These are phyloP conservation scores for Dovyalis caffra DNA, from an alignment of 345 rosid species.

Conservation along the genomic window DNA sequence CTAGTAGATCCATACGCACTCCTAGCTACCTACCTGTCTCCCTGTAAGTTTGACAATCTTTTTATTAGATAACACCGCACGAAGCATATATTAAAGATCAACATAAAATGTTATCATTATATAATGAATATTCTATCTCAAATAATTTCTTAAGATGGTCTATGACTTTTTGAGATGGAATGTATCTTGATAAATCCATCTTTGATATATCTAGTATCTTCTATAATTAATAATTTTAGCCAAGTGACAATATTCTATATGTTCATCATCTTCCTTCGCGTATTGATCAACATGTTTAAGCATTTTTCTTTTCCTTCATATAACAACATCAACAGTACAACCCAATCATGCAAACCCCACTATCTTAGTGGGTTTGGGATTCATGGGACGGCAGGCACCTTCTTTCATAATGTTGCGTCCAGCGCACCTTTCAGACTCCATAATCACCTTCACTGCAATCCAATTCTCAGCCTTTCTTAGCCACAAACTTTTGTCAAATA, in stretches of 20 bases:
- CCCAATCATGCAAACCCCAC: constrained; percentile 17
- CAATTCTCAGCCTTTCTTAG: constrained; percentile 4
- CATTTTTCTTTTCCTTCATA: neutral
- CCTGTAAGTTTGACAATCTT: no score
- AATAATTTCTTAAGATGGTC: no score
- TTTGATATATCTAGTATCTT: no score
- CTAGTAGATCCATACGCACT: no score
- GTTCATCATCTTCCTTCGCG: neutral
- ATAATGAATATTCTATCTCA: neutral
- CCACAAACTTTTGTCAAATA: constrained; percentile 12
- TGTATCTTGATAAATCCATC: no score
- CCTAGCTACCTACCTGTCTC: no score
- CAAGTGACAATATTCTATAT: neutral
- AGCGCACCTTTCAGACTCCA: no score
- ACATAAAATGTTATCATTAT: no score
- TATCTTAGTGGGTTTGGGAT: neutral
- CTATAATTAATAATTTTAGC: neutral
- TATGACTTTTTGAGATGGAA: no score
- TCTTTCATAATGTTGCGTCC: constrained; percentile 9
- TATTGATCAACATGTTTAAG: neutral
- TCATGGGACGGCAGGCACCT: constrained; percentile 28
- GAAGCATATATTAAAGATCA: neutral
- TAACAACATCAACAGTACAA: neutral
- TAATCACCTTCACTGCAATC: no score
- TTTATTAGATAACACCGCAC: no score